Evolutionary conservation across 73 alveolate species (phyloP).

Genomic region (Tetrahymena malaccensis): DNA sequence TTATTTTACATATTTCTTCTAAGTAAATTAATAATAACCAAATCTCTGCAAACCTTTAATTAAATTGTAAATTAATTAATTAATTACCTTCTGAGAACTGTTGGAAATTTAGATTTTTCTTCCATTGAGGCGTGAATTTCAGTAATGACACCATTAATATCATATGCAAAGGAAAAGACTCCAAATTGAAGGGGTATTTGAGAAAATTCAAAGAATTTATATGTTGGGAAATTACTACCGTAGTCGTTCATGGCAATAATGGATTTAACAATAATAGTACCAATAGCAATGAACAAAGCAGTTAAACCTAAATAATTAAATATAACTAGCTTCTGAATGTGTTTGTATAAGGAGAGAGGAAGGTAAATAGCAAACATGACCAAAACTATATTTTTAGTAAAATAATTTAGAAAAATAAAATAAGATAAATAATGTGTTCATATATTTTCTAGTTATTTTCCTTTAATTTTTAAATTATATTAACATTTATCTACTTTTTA

Average conservation of each 20-base stretch:
- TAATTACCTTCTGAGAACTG: neutral
- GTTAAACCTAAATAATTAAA: neutral
- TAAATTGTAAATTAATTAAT: neutral
- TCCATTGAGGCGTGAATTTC: neutral
- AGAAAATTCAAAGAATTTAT: neutral
- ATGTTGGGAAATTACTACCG: neutral
- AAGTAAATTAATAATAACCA: too few species aligned
- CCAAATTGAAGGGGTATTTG: neutral
- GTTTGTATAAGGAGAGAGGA: neutral
- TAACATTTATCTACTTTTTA: too few species aligned
- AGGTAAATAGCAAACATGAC: neutral
- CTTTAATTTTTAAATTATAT: neutral
- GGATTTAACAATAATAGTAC: neutral
- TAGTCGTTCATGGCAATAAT: neutral
- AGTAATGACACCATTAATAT: neutral
- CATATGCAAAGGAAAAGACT: neutral
- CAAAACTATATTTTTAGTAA: neutral
- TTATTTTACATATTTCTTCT: too few species aligned
- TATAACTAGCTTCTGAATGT: neutral
- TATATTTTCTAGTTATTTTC: neutral
- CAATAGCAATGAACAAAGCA: neutral
- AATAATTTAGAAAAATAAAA: too few species aligned
- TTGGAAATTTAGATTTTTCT: neutral
- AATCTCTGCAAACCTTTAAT: too few species aligned
- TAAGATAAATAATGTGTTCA: too few species aligned